Percentiles rank a stretch among this genome's conserved stretches.
phyloP scores from a whole-genome alignment of 1,284 basidiomycete species.

The Megacollybia platyphylla region DNA sequence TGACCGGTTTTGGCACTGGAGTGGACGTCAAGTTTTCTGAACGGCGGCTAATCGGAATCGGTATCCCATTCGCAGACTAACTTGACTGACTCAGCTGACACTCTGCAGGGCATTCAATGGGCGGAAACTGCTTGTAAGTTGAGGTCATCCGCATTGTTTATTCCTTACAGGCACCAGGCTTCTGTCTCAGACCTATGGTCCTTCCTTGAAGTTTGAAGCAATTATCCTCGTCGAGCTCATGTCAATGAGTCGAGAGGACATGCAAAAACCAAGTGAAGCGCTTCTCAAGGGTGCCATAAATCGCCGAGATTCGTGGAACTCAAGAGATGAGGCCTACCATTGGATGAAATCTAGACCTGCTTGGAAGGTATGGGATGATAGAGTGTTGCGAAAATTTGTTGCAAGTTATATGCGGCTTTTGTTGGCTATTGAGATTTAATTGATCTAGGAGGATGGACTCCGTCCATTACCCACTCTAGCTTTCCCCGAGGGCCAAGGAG shows the following conservation, averaged over 20 bases:
- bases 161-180: constrained; percentile 14
- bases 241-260: constrained; percentile 16
- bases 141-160: background rate
- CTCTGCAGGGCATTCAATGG: constrained; percentile 26
- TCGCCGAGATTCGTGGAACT: constrained; percentile 37
- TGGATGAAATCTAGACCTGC: constrained; percentile 20
- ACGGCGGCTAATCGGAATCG: constrained; percentile 7
- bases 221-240: constrained; percentile 29
- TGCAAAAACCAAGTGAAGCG: constrained; percentile 5
- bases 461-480: constrained; percentile 27
- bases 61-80: background rate
- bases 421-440: background rate
- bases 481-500: constrained; percentile 32
- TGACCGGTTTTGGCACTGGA: constrained; percentile 17
- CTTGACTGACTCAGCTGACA: constrained; percentile 15
- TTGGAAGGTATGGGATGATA: constrained; percentile 36
- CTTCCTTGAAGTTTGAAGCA: constrained; percentile 21
- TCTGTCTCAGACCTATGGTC: constrained; percentile 24
- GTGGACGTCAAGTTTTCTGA: constrained; percentile 18
- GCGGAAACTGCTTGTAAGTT: constrained; percentile 18
- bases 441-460: constrained; percentile 29
- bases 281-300: constrained; percentile 20
- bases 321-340: constrained; percentile 30
- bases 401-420: constrained; percentile 14
- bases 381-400: constrained; percentile 29